phyloP scores from a whole-genome alignment of 805 yeast genomes.

The Zygosaccharomyces kombuchaensis region DNA sequence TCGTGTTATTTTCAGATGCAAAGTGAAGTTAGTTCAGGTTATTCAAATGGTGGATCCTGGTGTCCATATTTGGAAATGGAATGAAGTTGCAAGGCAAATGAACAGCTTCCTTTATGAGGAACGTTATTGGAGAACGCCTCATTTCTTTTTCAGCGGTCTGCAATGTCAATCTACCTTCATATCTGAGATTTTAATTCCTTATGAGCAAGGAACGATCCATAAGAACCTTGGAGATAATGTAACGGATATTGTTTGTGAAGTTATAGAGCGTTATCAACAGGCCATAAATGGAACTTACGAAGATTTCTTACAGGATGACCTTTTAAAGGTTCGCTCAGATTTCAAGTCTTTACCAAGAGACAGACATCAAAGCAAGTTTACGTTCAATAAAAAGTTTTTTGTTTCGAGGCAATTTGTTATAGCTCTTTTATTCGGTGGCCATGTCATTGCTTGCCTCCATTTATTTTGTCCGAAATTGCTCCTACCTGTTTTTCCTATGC shows the following conservation, averaged over 20 bases:
- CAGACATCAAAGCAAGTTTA: background rate
- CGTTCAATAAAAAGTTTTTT: background rate
- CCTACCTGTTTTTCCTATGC: too few species aligned
- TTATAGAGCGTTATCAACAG: background rate
- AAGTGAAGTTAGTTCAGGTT: background rate
- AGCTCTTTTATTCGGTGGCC: too few species aligned
- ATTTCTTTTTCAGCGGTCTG: constrained; percentile 4
- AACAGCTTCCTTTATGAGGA: background rate
- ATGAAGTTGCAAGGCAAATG: constrained; percentile 2
- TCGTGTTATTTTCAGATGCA: background rate
- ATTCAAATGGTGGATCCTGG: constrained; percentile 5
- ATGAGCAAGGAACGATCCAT: background rate
- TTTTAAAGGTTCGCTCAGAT: background rate
- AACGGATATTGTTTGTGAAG: background rate
- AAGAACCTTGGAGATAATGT: background rate
- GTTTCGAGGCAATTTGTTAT: background rate
- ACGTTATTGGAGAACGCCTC: constrained; percentile 5
- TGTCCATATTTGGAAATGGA: constrained; percentile 1
- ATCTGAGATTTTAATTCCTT: background rate
- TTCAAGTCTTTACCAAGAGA: background rate
- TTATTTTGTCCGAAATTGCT: too few species aligned
- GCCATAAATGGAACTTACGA: background rate
- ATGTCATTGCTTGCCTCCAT: too few species aligned
- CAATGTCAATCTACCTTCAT: constrained; percentile 2
- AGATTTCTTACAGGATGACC: background rate